A percentile compares a stretch with the other conserved stretches of the same genome.
Evolutionary conservation across 2,329 filamentous ascomycete genomes (phyloP).

Genomic region (Ophiostoma piceae): DNA sequence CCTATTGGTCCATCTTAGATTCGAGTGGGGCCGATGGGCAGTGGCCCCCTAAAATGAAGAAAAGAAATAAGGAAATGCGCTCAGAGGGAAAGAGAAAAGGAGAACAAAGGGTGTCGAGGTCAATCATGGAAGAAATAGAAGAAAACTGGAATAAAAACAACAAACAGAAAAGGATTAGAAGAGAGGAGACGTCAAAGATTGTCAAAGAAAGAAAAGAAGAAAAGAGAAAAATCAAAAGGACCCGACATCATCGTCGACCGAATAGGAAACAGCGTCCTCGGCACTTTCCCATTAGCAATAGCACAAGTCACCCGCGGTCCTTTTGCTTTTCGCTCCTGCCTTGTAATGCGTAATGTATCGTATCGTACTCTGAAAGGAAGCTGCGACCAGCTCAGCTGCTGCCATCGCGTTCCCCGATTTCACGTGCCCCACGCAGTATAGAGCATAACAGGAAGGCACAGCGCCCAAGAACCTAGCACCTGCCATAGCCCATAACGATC

Average conservation of each 20-base stretch:
- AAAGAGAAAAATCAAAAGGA: not conserved
- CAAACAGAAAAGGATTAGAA: not conserved
- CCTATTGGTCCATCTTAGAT: not conserved
- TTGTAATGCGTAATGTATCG: conserved; percentile 4
- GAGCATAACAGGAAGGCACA: not conserved
- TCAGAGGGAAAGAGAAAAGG: not conserved
- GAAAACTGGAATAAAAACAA: not conserved
- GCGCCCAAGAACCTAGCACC: not conserved
- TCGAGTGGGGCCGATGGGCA: not conserved
- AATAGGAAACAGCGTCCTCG: conserved; percentile 10
- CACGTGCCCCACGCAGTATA: conserved; percentile 18
- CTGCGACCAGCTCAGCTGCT: not conserved
- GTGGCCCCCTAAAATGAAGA: not conserved
- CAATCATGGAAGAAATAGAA: not conserved
- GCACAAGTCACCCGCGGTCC: not conserved
- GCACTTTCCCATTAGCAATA: not conserved
- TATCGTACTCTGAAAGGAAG: not conserved
- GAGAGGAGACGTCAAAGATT: not conserved
- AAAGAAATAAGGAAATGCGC: conserved; percentile 3
- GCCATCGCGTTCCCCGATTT: conserved; percentile 9
- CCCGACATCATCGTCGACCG: not conserved
- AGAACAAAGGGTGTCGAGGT: not conserved
- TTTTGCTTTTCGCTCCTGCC: not conserved
- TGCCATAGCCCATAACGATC: conserved; percentile 14
- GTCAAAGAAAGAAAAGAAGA: not conserved